Conservation (phyloP, 768 basidiomycete species). For the Plicaturopsis crispa region DNA sequence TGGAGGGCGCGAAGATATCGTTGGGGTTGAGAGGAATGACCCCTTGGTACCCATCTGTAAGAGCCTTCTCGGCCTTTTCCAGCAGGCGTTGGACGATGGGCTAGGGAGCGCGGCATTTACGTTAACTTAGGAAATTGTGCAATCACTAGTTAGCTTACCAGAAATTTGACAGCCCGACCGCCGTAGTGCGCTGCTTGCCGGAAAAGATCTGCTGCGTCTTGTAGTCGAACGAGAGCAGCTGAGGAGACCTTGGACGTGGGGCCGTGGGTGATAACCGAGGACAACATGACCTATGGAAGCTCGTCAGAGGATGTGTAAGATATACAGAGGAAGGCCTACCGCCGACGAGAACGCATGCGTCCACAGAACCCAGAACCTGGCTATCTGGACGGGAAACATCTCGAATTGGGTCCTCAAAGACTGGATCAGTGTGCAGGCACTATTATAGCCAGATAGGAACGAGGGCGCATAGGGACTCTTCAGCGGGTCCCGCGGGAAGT, state of each 20-base stretch:
- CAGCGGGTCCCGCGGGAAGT: constrained; percentile 59
- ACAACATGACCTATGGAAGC: constrained; percentile 55
- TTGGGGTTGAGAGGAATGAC: constrained; percentile 35
- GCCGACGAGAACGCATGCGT: constrained; percentile 64
- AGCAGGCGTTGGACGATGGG: constrained; percentile 59
- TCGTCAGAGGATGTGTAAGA: constrained; percentile 4
- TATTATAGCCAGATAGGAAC: constrained; percentile 61
- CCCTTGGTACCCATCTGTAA: constrained; percentile 39
- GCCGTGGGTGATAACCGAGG: constrained; percentile 65
- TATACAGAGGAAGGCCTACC: constrained; percentile 26
- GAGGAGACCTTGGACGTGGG: constrained; percentile 57
- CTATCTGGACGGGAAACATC: constrained; percentile 48
- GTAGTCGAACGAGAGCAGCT: constrained; percentile 62
- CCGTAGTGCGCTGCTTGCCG: constrained; percentile 53
- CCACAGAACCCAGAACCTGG: constrained; percentile 68
- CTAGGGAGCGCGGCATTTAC: constrained; percentile 33
- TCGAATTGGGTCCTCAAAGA: constrained; percentile 41
- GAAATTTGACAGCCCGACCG: constrained; percentile 63
- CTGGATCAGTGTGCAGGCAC: constrained; percentile 50
- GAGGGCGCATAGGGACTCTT: constrained; percentile 60
- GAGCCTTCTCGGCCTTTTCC: constrained; percentile 50
- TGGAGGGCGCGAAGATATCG: constrained; percentile 54
- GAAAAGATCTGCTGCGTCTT: constrained; percentile 57
- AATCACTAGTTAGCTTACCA: constrained; percentile 30
- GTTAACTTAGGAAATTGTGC: constrained; percentile 4